phyloP scores from a whole-genome alignment of 2,329 filamentous ascomycete species.

The Alternaria rosae region DNA sequence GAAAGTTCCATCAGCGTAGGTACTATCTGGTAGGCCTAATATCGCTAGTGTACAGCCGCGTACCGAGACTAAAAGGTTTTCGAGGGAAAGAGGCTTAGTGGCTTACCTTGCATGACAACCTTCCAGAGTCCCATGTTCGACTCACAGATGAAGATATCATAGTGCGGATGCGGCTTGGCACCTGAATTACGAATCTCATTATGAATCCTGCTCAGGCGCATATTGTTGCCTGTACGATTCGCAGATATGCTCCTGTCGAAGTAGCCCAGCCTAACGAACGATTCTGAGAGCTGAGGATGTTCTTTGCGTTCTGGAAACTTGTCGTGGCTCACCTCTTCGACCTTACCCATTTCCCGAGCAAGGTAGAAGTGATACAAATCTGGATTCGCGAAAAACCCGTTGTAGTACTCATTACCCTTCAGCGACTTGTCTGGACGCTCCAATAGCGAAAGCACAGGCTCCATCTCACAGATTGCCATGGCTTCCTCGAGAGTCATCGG shows the following conservation, averaged over 20 bases:
- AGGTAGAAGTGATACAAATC: conserved; percentile 17
- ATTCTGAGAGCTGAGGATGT: conserved; percentile 32
- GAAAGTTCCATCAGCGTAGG: background rate
- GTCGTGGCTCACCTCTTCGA: conserved; percentile 38
- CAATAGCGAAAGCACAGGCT: background rate
- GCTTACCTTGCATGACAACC: conserved; percentile 46
- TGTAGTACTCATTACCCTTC: too few species aligned
- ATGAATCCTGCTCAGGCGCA: conserved; percentile 38
- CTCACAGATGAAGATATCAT: conserved; percentile 52
- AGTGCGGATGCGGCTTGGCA: conserved; percentile 38
- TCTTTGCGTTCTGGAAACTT: conserved; percentile 41
- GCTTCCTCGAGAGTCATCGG: conserved; percentile 39
- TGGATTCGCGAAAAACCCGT: background rate
- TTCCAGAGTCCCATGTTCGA: conserved; percentile 53
- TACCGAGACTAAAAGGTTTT: too few species aligned
- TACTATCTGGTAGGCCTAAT: background rate
- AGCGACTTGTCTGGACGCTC: conserved; percentile 47
- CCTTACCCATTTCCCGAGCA: conserved; percentile 1
- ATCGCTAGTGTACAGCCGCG: too few species aligned
- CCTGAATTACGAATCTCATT: conserved; percentile 47
- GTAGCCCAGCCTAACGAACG: conserved; percentile 14
- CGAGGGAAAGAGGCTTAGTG: too few species aligned
- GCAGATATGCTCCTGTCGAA: background rate
- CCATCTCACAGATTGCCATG: background rate
- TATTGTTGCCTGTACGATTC: conserved; percentile 17